phyloP scores from a whole-genome alignment of 1,139 yeast species.

The Saccharomycopsis hybrid region DNA sequence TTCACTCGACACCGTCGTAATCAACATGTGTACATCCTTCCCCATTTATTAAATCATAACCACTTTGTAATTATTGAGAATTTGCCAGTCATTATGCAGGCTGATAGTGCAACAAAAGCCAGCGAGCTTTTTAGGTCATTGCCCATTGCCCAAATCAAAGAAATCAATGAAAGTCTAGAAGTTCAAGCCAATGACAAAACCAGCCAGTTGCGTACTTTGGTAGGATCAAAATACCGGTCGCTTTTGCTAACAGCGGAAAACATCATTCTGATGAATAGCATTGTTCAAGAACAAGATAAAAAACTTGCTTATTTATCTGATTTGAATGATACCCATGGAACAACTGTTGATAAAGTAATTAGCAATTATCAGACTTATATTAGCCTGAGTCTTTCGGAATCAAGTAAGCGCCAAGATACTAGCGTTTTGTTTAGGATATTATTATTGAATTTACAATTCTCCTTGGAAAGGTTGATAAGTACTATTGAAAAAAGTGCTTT shows the following conservation, averaged over 20 bases:
- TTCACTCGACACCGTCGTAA: no score
- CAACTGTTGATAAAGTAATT: not conserved
- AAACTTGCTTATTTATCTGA: constrained; percentile 9
- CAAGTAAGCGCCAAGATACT: not conserved
- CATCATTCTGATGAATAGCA: constrained; percentile 39
- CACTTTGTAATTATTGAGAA: not conserved
- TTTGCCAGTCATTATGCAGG: not conserved
- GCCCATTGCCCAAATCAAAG: constrained; percentile 16
- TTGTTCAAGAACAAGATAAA: constrained; percentile 26
- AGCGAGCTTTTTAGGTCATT: constrained; percentile 11
- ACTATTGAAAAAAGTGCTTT: not conserved
- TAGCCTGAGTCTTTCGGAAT: no score
- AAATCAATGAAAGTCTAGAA: constrained; percentile 12
- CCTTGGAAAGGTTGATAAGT: not conserved
- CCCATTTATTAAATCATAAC: no score
- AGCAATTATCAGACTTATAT: constrained; percentile 3
- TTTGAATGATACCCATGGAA: constrained; percentile 11
- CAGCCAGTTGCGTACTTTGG: constrained; percentile 40
- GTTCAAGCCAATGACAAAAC: constrained; percentile 23
- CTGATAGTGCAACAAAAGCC: constrained; percentile 7
- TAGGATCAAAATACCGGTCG: constrained; percentile 50
- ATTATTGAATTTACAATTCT: constrained; percentile 2
- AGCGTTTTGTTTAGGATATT: not conserved
- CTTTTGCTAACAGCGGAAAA: constrained; percentile 52
- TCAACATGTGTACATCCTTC: no score